Percentiles rank a stretch among this genome's conserved stretches.
phyloP scores from a whole-genome alignment of 306 rosid genomes.

The Pyrus pyrifolia region DNA sequence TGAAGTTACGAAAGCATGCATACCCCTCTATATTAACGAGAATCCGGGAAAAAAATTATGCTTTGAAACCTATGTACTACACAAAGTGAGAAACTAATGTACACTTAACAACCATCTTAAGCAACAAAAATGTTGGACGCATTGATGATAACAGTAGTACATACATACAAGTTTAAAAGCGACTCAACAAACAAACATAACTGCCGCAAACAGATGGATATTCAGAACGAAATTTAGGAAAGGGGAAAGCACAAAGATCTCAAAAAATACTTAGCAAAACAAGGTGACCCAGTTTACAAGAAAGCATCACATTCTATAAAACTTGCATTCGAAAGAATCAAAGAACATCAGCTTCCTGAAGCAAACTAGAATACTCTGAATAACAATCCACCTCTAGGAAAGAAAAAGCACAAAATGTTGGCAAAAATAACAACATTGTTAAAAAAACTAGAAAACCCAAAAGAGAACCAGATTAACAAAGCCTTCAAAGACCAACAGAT shows the following conservation, averaged over 20 bases:
- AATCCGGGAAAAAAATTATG: neutral
- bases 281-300: slow-evolving; percentile 51
- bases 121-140: neutral
- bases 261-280: slow-evolving; percentile 21
- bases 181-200: slow-evolving; percentile 9
- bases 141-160: neutral
- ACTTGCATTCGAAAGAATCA: slow-evolving; percentile 36
- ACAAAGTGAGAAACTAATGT: neutral
- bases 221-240: slow-evolving; percentile 14
- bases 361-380: slow-evolving; percentile 40
- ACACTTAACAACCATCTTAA: neutral
- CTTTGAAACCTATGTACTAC: neutral
- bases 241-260: slow-evolving; percentile 21
- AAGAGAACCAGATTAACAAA: neutral
- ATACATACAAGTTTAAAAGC: neutral
- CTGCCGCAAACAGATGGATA: slow-evolving; percentile 15
- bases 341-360: slow-evolving; percentile 37
- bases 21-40: neutral
- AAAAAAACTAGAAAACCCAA: slow-evolving; percentile 9
- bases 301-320: slow-evolving; percentile 60
- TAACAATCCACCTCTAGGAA: slow-evolving; percentile 25
- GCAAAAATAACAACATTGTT: neutral
- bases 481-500: neutral
- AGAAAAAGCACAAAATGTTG: slow-evolving; percentile 16
- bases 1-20: neutral